Base-by-base conservation (phyloP, 768 basidiomycete genomes). In the Tylopilus cervinicoccineus region DNA sequence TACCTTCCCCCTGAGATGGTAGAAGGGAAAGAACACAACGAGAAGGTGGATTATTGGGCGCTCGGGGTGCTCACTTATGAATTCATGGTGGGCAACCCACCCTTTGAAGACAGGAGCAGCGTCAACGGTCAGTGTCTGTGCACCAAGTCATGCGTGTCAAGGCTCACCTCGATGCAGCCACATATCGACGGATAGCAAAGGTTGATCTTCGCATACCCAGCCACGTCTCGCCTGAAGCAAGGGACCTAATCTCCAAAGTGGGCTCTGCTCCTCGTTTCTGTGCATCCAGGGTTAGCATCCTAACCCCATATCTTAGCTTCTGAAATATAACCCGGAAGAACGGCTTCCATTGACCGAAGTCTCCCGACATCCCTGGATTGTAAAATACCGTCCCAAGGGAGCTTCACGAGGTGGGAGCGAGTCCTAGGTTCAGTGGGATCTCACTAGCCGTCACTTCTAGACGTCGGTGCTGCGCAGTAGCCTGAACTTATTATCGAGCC, bases 1-100 rank as follows among this genome's bases (percentile, higher is more conserved):
- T 98, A 98, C 64, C 77, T 99, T 11, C 94, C 96, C 0, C 95
- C 96, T 12, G 95, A 98, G 75, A 99, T 98, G 96, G 89, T 99
- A 13, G 93, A 96, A 58, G 84, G 86, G 0, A 84, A 79, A 56
- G 89, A 88, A 51, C 94, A 98, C 64, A 86, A 77, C 45, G 90
- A 93, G 60, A 84, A 80, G 61, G 95, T 98, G 32, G 95, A 98
- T 60, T 79, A 92, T 50, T 99, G 95, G 95, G 95, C 95, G 0
- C 72, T 99, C 23, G 95, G 95, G 38, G 94, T 98, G n/a, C 73
- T 99, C 53, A 87, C 87, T 1, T 99, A 93, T 64, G 95, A 99
- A 66, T 97, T 99, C 66, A 70, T 98, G 51, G 81, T 82, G 44
- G 95, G 95, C 6, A 78, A 77, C 11, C 84, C 84, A 17, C 84